A percentile compares a stretch with the other conserved stretches of the same genome.
These are phyloP conservation scores for Candida hispaniensis DNA, from an alignment of 805 yeast species.

Conservation along the genomic window DNA sequence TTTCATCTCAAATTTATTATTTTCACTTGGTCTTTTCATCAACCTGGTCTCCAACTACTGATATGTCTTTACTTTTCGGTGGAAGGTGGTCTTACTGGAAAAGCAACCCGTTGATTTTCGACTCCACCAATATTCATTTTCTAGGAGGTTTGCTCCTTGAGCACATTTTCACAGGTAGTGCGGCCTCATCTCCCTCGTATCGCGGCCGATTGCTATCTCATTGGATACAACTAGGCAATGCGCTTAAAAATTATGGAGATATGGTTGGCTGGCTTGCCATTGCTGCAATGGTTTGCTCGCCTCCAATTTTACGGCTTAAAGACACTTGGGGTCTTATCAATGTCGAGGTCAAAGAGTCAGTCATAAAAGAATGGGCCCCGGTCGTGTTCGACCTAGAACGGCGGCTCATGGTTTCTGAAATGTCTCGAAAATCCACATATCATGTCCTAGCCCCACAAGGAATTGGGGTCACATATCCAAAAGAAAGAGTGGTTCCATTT, in stretches of 20 bases:
- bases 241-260: constrained; percentile 70
- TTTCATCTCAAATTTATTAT: constrained; percentile 54
- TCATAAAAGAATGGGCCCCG: constrained; percentile 83
- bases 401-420: constrained; percentile 49
- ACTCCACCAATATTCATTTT: constrained; percentile 62
- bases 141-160: constrained; percentile 57
- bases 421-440: constrained; percentile 48
- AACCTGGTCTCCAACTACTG: constrained; percentile 70
- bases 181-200: constrained; percentile 16
- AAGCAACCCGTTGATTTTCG: constrained; percentile 68
- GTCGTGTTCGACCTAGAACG: constrained; percentile 82
- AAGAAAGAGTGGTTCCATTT: constrained; percentile 72
- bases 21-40: constrained; percentile 57
- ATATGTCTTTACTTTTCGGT: constrained; percentile 62
- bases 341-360: constrained; percentile 43
- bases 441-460: constrained; percentile 83
- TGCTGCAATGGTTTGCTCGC: constrained; percentile 70
- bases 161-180: constrained; percentile 47
- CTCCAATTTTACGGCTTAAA: constrained; percentile 64
- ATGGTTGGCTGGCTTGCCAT: constrained; percentile 93
- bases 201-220: constrained; percentile 58
- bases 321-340: constrained; percentile 68
- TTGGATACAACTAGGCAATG: constrained; percentile 80
- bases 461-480: constrained; percentile 64
- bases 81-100: constrained; percentile 34